Conservation (phyloP, 2,329 filamentous ascomycete species). For the Paradendryphiella salina region DNA sequence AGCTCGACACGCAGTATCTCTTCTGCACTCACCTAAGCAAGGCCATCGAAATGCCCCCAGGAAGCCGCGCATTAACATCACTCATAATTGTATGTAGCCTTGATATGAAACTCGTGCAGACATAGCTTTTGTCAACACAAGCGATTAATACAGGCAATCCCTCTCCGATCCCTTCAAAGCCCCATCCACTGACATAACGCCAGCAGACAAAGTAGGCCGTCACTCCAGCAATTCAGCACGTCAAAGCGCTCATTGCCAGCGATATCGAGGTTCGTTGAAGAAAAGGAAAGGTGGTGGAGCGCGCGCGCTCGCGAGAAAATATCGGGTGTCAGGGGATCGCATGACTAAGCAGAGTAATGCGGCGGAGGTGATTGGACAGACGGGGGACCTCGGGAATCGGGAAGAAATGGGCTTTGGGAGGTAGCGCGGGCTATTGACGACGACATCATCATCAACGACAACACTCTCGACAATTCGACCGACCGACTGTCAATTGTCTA, state of each 20-base stretch:
- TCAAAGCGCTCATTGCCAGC: slow-evolving; percentile 39
- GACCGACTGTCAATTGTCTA: slow-evolving; percentile 23
- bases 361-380: slow-evolving; percentile 32
- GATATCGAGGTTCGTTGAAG: slow-evolving; percentile 48
- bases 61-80: background rate
- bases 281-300: slow-evolving; percentile 16
- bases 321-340: slow-evolving; percentile 29
- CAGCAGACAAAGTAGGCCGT: slow-evolving; percentile 42
- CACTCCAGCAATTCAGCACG: slow-evolving; percentile 44
- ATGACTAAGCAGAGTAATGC: slow-evolving; percentile 34
- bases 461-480: slow-evolving; percentile 29
- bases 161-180: slow-evolving; percentile 50
- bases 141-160: slow-evolving; percentile 59
- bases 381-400: slow-evolving; percentile 32
- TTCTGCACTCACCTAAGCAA: background rate
- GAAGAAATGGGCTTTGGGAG: slow-evolving; percentile 23
- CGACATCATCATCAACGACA: slow-evolving; percentile 39
- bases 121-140: slow-evolving; percentile 49
- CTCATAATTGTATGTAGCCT: slow-evolving; percentile 49
- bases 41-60: background rate
- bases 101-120: slow-evolving; percentile 59
- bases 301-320: slow-evolving; percentile 35
- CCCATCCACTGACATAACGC: slow-evolving; percentile 47
- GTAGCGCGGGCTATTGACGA: slow-evolving; percentile 14
- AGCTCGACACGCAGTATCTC: background rate